Percentiles rank a stretch among this genome's conserved stretches.
phyloP scores from a whole-genome alignment of 2,329 filamentous ascomycete species.

The Neurospora sp. region DNA sequence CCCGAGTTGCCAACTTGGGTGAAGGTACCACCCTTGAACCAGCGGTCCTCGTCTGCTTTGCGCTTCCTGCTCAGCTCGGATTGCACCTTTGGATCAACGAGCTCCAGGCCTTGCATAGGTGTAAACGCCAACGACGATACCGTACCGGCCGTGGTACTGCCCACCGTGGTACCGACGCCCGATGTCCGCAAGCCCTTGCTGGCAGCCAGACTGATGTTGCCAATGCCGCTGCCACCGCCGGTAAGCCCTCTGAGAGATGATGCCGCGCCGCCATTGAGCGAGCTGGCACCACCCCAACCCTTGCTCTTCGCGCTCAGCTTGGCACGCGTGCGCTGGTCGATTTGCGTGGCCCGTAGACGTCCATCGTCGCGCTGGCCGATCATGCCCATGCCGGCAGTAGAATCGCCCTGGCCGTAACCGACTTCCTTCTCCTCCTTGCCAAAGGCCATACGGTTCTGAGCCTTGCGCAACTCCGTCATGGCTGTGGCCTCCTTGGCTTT shows the following conservation, averaged over 20 bases:
- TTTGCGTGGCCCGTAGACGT: slow-evolving; percentile 76
- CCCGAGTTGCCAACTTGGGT: slow-evolving; percentile 61
- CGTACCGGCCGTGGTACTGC: slow-evolving; percentile 54
- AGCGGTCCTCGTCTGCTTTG: slow-evolving; percentile 88
- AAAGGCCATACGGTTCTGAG: slow-evolving; percentile 92
- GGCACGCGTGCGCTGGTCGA: slow-evolving; percentile 86
- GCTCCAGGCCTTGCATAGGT: slow-evolving; percentile 84
- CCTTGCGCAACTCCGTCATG: slow-evolving; percentile 93
- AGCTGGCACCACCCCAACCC: slow-evolving; percentile 65
- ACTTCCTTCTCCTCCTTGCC: slow-evolving; percentile 92
- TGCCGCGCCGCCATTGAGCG: slow-evolving; percentile 57
- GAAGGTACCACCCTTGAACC: slow-evolving; percentile 97
- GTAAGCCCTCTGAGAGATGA: slow-evolving; percentile 73
- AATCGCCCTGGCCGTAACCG: slow-evolving; percentile 78
- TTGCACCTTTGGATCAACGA: slow-evolving; percentile 86
- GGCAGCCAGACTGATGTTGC: slow-evolving; percentile 60
- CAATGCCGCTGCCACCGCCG: slow-evolving; percentile 43
- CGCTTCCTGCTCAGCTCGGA: slow-evolving; percentile 82
- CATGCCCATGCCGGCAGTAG: slow-evolving; percentile 86
- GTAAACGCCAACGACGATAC: slow-evolving; percentile 87
- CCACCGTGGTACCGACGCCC: slow-evolving; percentile 64
- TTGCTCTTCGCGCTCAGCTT: slow-evolving; percentile 93
- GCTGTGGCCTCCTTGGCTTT: slow-evolving; percentile 96
- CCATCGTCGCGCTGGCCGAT: slow-evolving; percentile 82
- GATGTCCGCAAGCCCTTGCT: slow-evolving; percentile 71